Base-by-base conservation (phyloP, 495 filamentous ascomycete genomes). In the Aeminium ludgeri region DNA sequence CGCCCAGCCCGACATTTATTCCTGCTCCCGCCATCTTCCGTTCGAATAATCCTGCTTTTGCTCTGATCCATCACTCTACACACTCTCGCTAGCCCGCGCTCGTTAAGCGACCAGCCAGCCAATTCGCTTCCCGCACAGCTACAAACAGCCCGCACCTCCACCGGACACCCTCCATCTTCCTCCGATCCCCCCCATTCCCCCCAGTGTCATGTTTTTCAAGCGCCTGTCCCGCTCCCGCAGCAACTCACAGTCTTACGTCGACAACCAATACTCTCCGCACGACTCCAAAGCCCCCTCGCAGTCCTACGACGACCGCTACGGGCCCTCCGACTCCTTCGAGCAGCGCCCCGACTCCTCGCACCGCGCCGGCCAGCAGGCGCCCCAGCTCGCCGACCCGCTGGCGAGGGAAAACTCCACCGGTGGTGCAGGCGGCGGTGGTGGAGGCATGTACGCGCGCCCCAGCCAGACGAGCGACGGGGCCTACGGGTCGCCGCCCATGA, bases 191-290 rank as follows among this genome's bases (percentile, higher is more conserved):
- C 34, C 41, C 18, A 6, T 37, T 25, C 32, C 36, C 34, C 43
- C 30, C 28, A 57, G 8, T 3, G 23, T 40, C 45, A 49, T 49
- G 40, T 53, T 57, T 52, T 57, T 57, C 54, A 57, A 57, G 47
- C 54, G 54, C n/a, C 49, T 56, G 5, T 45, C 44, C 30, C 40
- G 51, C 18, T 47, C 50, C 13, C 34, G 46, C 20, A 44, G 37
- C 34, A 50, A 51, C 41, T 34, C 30, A 12, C 43, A 55, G 38
- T 48, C 43, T 12, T 57, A 57, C 55, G 50, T 55, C 47, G 55
- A 57, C 44, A 42, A 49, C 30, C n/a, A 49, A 13, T 28, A 39
- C 30, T 35, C 28, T 40, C 50, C 50, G 15, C 41, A 40, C 46
- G 48, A 51, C 39, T 29, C 33, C 43, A 47, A 46, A 15, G 23